Evolutionary conservation across 768 basidiomycete species (phyloP).

Genomic region (Suillus weaverae): DNA sequence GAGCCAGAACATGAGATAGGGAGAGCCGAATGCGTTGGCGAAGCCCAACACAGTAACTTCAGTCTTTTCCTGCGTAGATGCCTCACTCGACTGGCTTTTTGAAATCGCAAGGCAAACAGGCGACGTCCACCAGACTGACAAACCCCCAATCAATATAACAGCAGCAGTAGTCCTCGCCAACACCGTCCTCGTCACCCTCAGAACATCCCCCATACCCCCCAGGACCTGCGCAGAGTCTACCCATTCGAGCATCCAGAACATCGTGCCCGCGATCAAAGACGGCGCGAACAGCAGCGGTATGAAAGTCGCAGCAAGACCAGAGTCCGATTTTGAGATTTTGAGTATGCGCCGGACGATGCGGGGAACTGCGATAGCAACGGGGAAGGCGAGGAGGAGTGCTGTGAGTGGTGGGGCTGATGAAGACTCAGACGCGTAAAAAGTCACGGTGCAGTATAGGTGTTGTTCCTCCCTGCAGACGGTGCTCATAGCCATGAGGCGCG

Average conservation of each 20-base stretch:
- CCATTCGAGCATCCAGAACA: slow-evolving; percentile 85
- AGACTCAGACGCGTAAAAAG: slow-evolving; percentile 80
- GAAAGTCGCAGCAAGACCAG: slow-evolving; percentile 67
- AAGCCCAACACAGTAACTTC: slow-evolving; percentile 74
- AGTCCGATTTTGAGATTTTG: slow-evolving; percentile 67
- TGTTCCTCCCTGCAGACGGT: slow-evolving; percentile 96
- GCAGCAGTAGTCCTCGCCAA: slow-evolving; percentile 58
- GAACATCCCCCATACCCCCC: slow-evolving; percentile 39
- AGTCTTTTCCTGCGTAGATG: slow-evolving; percentile 31
- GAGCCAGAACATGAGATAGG: slow-evolving; percentile 82
- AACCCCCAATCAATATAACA: slow-evolving; percentile 52
- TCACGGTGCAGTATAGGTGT: slow-evolving; percentile 83
- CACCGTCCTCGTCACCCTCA: slow-evolving; percentile 59
- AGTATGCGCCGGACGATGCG: slow-evolving; percentile 56
- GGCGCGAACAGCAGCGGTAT: slow-evolving; percentile 59
- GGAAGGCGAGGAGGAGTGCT: slow-evolving; percentile 59
- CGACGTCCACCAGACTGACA: slow-evolving; percentile 65
- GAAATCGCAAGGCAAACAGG: slow-evolving; percentile 75
- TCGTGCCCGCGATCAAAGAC: slow-evolving; percentile 56
- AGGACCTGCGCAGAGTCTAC: slow-evolving; percentile 55
- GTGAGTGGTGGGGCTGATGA: slow-evolving; percentile 62
- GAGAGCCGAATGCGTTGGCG: slow-evolving; percentile 87
- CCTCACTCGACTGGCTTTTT: slow-evolving; percentile 30
- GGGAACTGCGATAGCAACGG: slow-evolving; percentile 58
- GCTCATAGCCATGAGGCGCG: slow-evolving; percentile 75